A percentile compares a stretch with the other conserved stretches of the same genome.
These are phyloP conservation scores for Trichophyton benhamiae DNA, from an alignment of 2,329 filamentous ascomycete genomes.

Conservation along the genomic window DNA sequence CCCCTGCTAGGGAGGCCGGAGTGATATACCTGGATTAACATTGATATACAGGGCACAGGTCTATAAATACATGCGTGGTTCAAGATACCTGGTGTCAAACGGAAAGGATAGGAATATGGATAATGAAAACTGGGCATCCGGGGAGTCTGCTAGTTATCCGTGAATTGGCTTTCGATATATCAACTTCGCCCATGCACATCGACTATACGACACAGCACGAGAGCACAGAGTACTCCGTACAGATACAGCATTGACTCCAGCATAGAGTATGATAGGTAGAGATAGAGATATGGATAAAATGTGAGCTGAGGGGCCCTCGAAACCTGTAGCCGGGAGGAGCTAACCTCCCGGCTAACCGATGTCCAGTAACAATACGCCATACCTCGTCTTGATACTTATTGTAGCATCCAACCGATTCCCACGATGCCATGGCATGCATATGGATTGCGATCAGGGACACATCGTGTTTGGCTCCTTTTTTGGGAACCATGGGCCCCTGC, in stretches of 20 bases:
- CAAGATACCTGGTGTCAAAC: too few species aligned
- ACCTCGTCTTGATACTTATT: not conserved
- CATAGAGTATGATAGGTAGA: not conserved
- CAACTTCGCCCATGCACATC: not conserved
- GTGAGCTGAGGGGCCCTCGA: not conserved
- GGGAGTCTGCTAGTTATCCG: too few species aligned
- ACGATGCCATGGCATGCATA: not conserved
- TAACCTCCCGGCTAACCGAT: not conserved
- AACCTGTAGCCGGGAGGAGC: not conserved
- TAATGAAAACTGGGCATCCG: too few species aligned
- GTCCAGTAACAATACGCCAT: not conserved
- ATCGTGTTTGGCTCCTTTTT: not conserved
- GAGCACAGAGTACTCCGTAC: too few species aligned
- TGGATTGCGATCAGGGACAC: not conserved
- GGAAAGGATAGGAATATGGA: too few species aligned
- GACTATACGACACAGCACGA: not conserved
- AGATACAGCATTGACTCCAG: too few species aligned
- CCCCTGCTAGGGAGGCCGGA: too few species aligned
- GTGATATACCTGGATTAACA: too few species aligned
- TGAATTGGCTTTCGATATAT: not conserved
- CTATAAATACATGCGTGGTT: too few species aligned
- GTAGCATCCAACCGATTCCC: too few species aligned
- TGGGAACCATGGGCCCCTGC: not conserved
- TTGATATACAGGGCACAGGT: too few species aligned
- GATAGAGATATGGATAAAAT: not conserved